Base-by-base conservation (phyloP, 495 filamentous ascomycete species). In the Annulohypoxylon nitens region DNA sequence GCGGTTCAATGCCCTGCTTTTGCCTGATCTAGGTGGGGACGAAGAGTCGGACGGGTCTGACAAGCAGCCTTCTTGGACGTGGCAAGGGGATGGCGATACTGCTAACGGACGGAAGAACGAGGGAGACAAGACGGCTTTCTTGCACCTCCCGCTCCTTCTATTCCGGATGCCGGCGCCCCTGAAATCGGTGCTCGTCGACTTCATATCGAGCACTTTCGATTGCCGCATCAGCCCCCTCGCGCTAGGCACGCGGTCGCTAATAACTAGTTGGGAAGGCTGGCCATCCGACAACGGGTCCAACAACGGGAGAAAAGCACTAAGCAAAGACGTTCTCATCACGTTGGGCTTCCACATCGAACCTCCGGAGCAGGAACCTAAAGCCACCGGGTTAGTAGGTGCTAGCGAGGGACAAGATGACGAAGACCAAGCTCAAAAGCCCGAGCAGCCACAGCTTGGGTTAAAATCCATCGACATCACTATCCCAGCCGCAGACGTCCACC, bases 201-300 rank as follows among this genome's bases (percentile, higher is more conserved):
- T 85, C 50, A 71, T 86, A n/a, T 76, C 79, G 0, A 80, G 66
- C 18, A 74, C 79, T 3, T 86, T 86, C 58, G 84, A 86, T 78
- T 85, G 83, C 61, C 83, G 84, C 50, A 77, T 85, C 41, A 83
- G 77, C 30, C 68, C 82, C 20, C 72, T 85, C 14, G 74, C 78
- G 9, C 65, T 86, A 7, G 84, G 84, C 9, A 86, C 84, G 0
- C 74, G 80, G 55, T 83, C 80, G 2, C 71, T 86, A 9, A 69
- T 83, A 2, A 43, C 60, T 1, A 70, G 72, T 9, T 82, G 79
- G 81, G 84, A 86, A 55, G 43, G 68, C 2, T 86, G 84, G 83
- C 72, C 84, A 25, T 41, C 66, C n/a, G 53, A 79, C 6, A 74
- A 69, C 20, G 76, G 76, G 6, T 37, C 76, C 30, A 69, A 55